These are phyloP conservation scores for Albophoma yamanashiensis DNA, from an alignment of 2,329 filamentous ascomycete genomes.

Conservation along the genomic window DNA sequence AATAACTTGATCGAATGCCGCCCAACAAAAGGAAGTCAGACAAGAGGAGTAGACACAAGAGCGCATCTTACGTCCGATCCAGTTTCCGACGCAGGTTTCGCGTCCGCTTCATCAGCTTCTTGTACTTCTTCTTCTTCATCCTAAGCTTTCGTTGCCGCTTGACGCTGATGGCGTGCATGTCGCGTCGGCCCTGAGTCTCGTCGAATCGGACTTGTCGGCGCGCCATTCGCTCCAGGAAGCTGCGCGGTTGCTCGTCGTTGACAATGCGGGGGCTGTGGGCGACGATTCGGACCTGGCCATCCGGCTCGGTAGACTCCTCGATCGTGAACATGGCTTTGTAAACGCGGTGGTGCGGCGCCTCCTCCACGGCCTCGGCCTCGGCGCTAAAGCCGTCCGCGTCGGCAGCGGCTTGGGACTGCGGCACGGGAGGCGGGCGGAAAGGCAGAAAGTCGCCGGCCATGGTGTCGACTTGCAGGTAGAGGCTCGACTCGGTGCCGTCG, in stretches of 20 bases:
- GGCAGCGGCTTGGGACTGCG: conserved; percentile 43
- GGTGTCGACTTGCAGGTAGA: conserved; percentile 57
- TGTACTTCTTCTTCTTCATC: conserved; percentile 99
- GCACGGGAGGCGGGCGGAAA: conserved; percentile 77
- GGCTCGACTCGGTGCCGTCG: conserved; percentile 44
- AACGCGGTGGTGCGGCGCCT: conserved; percentile 37
- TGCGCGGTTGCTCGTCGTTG: conserved; percentile 35
- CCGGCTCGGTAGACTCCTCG: conserved; percentile 51
- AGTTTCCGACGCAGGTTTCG: conserved; percentile 80
- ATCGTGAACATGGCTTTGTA: conserved; percentile 58
- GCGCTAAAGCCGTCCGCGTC: conserved; percentile 24
- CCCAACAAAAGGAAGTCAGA: conserved; percentile 9
- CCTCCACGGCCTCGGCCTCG: conserved; percentile 21
- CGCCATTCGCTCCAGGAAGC: conserved; percentile 62
- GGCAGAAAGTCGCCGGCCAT: conserved; percentile 64
- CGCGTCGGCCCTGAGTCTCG: conserved; percentile 36
- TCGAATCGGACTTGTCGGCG: conserved; percentile 51
- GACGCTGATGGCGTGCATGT: conserved; percentile 80
- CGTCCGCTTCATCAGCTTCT: conserved; percentile 95
- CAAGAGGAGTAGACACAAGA: background rate
- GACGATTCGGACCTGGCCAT: conserved; percentile 49
- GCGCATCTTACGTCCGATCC: conserved; percentile 45
- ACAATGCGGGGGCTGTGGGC: conserved; percentile 50
- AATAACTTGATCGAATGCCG: conserved; percentile 14
- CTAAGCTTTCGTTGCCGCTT: conserved; percentile 86